Percentiles rank a stretch among this genome's conserved stretches.
These are phyloP conservation scores for Platanus orientalis DNA, from an alignment of 164 flowering plant genomes.

Conservation along the genomic window DNA sequence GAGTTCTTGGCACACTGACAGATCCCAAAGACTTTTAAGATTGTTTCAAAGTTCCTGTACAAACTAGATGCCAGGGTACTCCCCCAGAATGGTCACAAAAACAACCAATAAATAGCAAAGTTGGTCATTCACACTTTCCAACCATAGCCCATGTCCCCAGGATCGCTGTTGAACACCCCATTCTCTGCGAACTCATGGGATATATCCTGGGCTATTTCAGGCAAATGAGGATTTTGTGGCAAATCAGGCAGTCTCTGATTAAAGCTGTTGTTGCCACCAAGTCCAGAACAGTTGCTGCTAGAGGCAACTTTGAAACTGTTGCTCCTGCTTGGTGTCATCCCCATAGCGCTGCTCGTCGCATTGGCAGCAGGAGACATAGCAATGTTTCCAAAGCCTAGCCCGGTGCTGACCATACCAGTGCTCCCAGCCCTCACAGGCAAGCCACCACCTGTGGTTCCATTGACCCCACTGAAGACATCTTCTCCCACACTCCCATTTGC, in stretches of 20 bases:
- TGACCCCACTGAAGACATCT: conserved; percentile 10
- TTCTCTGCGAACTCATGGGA: conserved; percentile 54
- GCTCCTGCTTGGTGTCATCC: conserved; percentile 41
- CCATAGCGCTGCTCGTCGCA: conserved; percentile 14
- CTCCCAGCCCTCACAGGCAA: conserved; percentile 8
- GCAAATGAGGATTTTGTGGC: conserved; percentile 46
- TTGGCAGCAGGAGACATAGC: conserved; percentile 18
- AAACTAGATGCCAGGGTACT: conserved; percentile 13
- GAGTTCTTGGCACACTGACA: not conserved
- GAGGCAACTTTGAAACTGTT: conserved; percentile 55
- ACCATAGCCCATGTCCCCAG: conserved; percentile 51
- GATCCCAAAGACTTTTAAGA: not conserved
- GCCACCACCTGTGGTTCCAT: conserved; percentile 3
- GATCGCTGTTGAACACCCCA: conserved; percentile 54
- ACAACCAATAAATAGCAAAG: conserved; percentile 8
- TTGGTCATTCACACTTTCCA: conserved; percentile 58
- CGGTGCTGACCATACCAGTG: conserved; percentile 21
- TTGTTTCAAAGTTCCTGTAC: conserved; percentile 36
- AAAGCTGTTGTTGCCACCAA: conserved; percentile 35
- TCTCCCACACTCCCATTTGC: conserved; percentile 19
- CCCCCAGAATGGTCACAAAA: not conserved
- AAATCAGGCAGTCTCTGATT: conserved; percentile 40
- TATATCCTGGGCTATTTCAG: conserved; percentile 59
- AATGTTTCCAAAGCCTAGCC: conserved; percentile 33
- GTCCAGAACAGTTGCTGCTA: conserved; percentile 47